These are phyloP conservation scores for Arabidopsis arenosa DNA, from an alignment of 345 rosid species.

Conservation along the genomic window DNA sequence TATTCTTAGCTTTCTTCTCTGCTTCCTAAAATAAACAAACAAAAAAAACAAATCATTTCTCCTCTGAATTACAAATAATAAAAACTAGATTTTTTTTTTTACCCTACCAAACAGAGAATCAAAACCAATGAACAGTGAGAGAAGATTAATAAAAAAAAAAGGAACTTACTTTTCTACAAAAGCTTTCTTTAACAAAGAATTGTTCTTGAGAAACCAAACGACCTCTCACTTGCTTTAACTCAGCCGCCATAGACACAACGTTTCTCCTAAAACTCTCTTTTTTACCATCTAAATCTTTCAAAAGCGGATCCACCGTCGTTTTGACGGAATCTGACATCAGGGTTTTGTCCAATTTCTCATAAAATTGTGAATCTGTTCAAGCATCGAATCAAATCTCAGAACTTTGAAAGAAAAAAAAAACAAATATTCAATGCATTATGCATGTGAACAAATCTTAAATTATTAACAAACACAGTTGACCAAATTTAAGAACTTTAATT, in stretches of 20 bases:
- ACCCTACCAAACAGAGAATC: slow-evolving; percentile 46
- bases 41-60: slow-evolving; percentile 1
- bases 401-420: background rate
- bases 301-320: slow-evolving; percentile 62
- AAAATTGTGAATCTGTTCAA: slow-evolving; percentile 17
- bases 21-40: slow-evolving; percentile 61
- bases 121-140: background rate
- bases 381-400: slow-evolving; percentile 40
- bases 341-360: slow-evolving; percentile 26
- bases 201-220: slow-evolving; percentile 86
- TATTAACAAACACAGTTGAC: slow-evolving; percentile 23
- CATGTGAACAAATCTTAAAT: slow-evolving; percentile 53
- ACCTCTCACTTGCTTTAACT: slow-evolving; percentile 79
- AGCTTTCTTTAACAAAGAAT: slow-evolving; percentile 65
- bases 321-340: slow-evolving; percentile 49
- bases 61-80: background rate
- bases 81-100: background rate
- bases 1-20: slow-evolving; percentile 65
- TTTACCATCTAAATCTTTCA: slow-evolving; percentile 88
- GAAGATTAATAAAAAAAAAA: background rate
- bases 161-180: slow-evolving; percentile 61
- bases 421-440: slow-evolving; percentile 53
- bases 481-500: slow-evolving; percentile 24
- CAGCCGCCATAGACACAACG: slow-evolving; percentile 85
- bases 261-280: slow-evolving; percentile 82